These are phyloP conservation scores for Uncinocarpus reesii DNA, from an alignment of 2,329 filamentous ascomycete genomes.

Conservation along the genomic window DNA sequence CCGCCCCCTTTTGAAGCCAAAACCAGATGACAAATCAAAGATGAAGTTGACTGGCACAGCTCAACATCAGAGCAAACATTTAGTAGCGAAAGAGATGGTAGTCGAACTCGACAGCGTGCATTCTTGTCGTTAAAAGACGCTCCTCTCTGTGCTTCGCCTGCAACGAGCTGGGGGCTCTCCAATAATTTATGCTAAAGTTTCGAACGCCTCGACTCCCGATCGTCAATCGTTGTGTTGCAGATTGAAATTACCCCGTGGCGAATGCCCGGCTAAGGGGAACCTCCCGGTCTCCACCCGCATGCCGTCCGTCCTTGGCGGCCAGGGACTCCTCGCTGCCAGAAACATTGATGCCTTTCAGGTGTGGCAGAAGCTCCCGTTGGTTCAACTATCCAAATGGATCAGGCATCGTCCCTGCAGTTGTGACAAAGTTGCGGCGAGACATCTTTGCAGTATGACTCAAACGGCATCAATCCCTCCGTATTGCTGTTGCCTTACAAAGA, in stretches of 20 bases:
- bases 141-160: neutral
- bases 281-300: neutral
- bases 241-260: conserved; percentile 1
- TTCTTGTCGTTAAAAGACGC: no score
- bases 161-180: conserved; percentile 2
- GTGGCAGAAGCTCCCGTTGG: neutral
- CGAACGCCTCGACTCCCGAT: neutral
- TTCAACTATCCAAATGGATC: neutral
- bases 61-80: no score
- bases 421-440: neutral
- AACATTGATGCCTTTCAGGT: neutral
- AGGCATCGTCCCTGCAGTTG: neutral
- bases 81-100: no score
- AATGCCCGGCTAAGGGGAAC: neutral
- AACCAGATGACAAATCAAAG: no score
- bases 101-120: no score
- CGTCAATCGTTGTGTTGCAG: neutral
- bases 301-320: conserved; percentile 7
- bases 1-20: neutral
- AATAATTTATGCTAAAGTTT: neutral
- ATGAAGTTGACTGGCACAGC: no score
- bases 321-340: conserved; percentile 1
- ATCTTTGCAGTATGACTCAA: no score
- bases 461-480: no score
- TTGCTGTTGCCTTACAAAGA: no score